Conservation (phyloP, 108 stramenopile species). For the Poteriospumella lacustris region DNA sequence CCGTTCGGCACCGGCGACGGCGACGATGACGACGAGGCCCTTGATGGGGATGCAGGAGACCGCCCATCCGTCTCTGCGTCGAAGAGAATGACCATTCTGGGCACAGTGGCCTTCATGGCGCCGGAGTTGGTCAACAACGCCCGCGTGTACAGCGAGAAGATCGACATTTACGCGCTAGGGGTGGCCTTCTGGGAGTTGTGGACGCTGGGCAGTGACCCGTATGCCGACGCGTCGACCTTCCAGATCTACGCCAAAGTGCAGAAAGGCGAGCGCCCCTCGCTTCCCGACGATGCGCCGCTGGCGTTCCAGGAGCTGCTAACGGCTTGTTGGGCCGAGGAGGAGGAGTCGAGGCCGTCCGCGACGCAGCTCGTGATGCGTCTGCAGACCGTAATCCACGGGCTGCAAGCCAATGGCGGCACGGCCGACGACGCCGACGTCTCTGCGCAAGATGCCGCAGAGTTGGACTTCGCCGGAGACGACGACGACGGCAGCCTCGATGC, state of each 20-base stretch:
- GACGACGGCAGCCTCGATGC: too few relatives aligned
- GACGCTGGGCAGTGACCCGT: constrained; percentile 28
- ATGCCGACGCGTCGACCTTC: neutral
- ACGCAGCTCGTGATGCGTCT: too few relatives aligned
- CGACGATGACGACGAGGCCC: too few relatives aligned
- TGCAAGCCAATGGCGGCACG: too few relatives aligned
- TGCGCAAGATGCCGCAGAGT: too few relatives aligned
- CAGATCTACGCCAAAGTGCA: neutral
- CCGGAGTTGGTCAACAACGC: constrained; percentile 32
- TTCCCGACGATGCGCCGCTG: neutral
- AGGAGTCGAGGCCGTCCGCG: too few relatives aligned
- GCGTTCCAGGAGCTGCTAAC: neutral
- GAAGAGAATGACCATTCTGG: constrained; percentile 34
- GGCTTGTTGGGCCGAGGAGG: neutral
- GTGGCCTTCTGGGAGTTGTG: constrained; percentile 30
- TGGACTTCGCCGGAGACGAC: too few relatives aligned
- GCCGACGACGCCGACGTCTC: too few relatives aligned
- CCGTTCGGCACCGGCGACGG: too few relatives aligned
- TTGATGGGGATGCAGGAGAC: neutral
- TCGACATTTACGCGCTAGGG: constrained; percentile 37
- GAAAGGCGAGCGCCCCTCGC: neutral
- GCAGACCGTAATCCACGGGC: too few relatives aligned
- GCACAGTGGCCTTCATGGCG: constrained; percentile 39
- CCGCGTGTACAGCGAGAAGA: constrained; percentile 26
- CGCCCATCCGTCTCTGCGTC: too few relatives aligned